phyloP scores from a whole-genome alignment of 2,329 filamentous ascomycete species.

The Trichophyton simii region DNA sequence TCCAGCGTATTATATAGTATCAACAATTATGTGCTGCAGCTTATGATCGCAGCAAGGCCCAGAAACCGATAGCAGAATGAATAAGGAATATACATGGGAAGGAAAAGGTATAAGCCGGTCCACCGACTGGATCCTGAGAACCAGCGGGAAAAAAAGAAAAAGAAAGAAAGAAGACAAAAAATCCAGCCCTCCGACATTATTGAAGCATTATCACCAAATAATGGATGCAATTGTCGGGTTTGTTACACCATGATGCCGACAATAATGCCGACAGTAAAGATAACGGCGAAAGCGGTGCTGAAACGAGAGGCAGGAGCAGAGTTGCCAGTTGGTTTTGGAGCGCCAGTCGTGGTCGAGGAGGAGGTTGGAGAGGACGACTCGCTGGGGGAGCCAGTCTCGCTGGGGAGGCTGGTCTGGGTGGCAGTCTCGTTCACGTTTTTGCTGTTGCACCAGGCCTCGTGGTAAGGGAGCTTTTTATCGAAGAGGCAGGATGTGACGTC shows the following conservation, averaged over 20 bases:
- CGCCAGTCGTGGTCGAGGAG: background rate
- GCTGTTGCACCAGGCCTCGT: constrained; percentile 19
- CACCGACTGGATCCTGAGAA: background rate
- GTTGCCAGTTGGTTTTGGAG: background rate
- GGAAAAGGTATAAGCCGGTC: background rate
- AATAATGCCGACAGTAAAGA: background rate
- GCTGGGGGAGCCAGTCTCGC: background rate
- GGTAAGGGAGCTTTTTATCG: constrained; percentile 15
- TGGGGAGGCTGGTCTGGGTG: constrained; percentile 11
- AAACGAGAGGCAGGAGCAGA: background rate
- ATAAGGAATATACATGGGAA: background rate
- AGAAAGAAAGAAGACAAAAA: background rate
- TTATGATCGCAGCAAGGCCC: background rate
- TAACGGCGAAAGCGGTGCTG: background rate
- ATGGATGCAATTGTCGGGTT: background rate
- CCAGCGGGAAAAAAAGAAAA: no score
- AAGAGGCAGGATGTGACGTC: constrained; percentile 19
- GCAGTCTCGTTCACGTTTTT: constrained; percentile 16
- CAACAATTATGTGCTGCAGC: background rate
- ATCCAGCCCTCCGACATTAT: background rate
- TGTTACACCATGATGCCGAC: background rate
- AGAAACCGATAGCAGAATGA: background rate
- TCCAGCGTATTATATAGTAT: background rate
- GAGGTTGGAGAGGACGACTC: background rate
- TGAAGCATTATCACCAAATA: background rate